Base-by-base conservation (phyloP, 306 rosid species). In the Quercus parvula region DNA sequence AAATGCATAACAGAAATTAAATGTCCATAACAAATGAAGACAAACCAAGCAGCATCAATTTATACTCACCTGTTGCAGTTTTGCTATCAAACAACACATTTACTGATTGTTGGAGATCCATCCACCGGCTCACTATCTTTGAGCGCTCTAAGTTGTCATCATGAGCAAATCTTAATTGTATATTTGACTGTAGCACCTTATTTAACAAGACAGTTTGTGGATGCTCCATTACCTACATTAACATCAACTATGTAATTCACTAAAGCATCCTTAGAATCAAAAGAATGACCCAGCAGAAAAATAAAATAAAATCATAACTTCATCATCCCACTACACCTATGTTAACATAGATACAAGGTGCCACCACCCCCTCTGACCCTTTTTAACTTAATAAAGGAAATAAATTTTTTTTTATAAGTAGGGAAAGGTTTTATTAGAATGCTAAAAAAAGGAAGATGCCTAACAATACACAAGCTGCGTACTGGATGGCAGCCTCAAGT, bases 91-190 rank as follows among this genome's bases (percentile, higher is more conserved):
- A 90, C 83, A 92, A 82, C 83, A 92, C 59, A 74, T 89, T 95
- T 71, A 92, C 78, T 73, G 95, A 87, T 86, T 85, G 91, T 86
- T 95, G 99, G 85, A 95, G 98, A 73, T 84, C 88, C 97, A 85
- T 89, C 98, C 99, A 95, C 76, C 76, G 78, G 75, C 74, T 75
- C 61, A 90, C 82, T 75, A 85, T 82, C 63, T 54, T 66, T 33
- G 87, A 44, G 74, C 51, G 69, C 58, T 87, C 91, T 33, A 44
- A 72, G 56, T 91, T 86, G 79, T 87, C 79, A 72, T 59, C 73
- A 84, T 84, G 88, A 75, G 94, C 94, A 68, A 90, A 81, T 76
- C 89, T 88, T 56, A 95, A 85, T 49, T 75, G 68, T 67, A 84
- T 88, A 84, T 95, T 95, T 62, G 90, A 79, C 70, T 90, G 82